Conservation (phyloP, 2,329 filamentous ascomycete species). For the Truncatella angustata region DNA sequence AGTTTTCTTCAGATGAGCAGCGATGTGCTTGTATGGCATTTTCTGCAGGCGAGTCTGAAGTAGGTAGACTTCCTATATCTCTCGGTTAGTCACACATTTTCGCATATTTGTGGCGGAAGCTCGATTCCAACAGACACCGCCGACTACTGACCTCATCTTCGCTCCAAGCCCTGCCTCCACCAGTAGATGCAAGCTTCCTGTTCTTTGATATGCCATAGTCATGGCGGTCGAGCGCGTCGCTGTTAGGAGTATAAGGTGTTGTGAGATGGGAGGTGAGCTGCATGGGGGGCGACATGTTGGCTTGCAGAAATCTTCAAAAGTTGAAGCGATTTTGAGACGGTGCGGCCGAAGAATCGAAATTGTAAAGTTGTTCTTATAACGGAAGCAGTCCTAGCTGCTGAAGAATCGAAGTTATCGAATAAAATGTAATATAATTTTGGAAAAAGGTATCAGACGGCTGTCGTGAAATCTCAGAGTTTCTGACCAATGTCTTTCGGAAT, state of each 20-base stretch:
- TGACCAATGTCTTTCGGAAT: neutral
- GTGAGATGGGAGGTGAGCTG: conserved; percentile 42
- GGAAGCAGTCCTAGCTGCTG: conserved; percentile 42
- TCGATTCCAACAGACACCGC: no score
- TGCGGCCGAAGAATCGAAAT: conserved; percentile 35
- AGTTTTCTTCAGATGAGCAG: conserved; percentile 80
- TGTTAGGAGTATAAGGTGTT: conserved; percentile 47
- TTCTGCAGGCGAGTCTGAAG: conserved; percentile 82
- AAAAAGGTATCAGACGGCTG: conserved; percentile 14
- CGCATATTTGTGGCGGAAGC: no score
- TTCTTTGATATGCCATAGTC: conserved; percentile 62
- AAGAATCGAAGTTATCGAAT: conserved; percentile 39
- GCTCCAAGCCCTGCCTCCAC: conserved; percentile 78
- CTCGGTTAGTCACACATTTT: neutral
- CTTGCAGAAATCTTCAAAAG: neutral
- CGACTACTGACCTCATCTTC: conserved; percentile 70
- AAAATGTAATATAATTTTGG: conserved; percentile 9
- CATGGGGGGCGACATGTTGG: conserved; percentile 49
- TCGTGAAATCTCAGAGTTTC: conserved; percentile 13
- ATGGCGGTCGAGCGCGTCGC: conserved; percentile 55
- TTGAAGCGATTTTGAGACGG: conserved; percentile 21
- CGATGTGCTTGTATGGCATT: conserved; percentile 90
- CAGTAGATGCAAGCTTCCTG: conserved; percentile 67
- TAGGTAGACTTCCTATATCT: conserved; percentile 71
- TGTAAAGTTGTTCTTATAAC: conserved; percentile 20